Evolutionary conservation across 2,329 filamentous ascomycete species (phyloP), one percentile per base, ranked within the genome.

Genomic region (Penicillium griseofulvum): DNA sequence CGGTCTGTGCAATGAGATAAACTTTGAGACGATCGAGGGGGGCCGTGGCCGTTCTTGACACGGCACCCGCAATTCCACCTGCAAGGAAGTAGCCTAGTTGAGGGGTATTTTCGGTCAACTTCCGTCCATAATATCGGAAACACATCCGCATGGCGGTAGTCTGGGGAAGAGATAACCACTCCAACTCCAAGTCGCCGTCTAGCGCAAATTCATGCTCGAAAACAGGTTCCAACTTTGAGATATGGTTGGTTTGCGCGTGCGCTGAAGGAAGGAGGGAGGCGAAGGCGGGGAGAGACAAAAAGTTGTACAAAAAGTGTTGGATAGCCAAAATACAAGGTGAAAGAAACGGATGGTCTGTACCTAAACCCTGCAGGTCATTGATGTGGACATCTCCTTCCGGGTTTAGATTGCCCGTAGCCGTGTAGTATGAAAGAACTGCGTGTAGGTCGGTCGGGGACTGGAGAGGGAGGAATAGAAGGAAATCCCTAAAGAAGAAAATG

Each of bases 21-120:
- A 99, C 94, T 78, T 97, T 97, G 56, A 99, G 81, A 66, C 94
- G 91, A 78, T 99, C 94, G 75, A 99, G 87, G 57, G 94, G 94
- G 57, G 94, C 94, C 65, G 94, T 99, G 61, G 90, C 89, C 71
- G 94, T 97, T 71, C 94, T 88, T 71, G 93, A 97, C 68, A 97
- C 87, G 73, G 91, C 93, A 73, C 94, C 94, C 73, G 93, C 91
- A 72, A 96, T 81, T 75, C 91, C 94, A 81, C 94, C 94, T 74
- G 94, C 94, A 78, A 50, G 39, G 77, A 97, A 99, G 79, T 97
- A 99, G 83, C 94, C 94, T 96, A 75, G 64, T 72, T 76, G 69
- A 65, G 74, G 74, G 71, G 71, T 74, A 65, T 72, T 74, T 62
- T 74, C 74, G 66, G 74, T 76, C 72, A 76, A 76, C 73, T 74